A percentile compares a stretch with the other conserved stretches of the same genome.
phyloP scores from a whole-genome alignment of 345 rosid species.

The Euphorbia tirucalli region DNA sequence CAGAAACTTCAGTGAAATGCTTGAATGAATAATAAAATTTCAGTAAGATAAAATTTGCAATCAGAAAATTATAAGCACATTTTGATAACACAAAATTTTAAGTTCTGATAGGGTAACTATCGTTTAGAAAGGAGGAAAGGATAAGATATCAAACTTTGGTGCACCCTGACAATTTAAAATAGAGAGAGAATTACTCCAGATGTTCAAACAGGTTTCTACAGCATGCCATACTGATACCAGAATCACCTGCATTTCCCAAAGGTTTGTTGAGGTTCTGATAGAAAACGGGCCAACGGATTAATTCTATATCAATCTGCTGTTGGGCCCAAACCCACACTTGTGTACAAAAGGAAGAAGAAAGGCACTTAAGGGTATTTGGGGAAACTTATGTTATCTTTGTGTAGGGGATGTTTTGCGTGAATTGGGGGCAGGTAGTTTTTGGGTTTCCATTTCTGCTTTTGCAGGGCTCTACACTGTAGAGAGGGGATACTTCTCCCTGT shows the following conservation, averaged over 20 bases:
- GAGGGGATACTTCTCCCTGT: too few species aligned
- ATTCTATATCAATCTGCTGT: too few species aligned
- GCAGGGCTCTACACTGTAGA: too few species aligned
- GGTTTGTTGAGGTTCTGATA: background rate
- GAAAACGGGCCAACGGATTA: too few species aligned
- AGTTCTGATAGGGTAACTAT: background rate
- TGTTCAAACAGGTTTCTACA: background rate
- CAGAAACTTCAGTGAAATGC: conserved; percentile 9
- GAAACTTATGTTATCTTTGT: too few species aligned
- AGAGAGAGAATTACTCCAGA: background rate
- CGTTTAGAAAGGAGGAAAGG: background rate
- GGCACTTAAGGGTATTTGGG: too few species aligned
- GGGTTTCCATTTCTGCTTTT: too few species aligned
- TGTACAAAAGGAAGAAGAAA: too few species aligned
- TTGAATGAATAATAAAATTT: background rate
- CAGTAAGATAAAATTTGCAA: background rate
- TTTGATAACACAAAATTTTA: background rate
- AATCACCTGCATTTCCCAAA: background rate
- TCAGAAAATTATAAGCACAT: background rate
- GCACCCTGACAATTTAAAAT: background rate
- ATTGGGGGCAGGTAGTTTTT: too few species aligned
- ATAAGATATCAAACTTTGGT: too few species aligned
- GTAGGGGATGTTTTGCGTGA: too few species aligned
- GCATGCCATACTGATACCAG: background rate
- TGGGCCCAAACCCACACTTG: too few species aligned